Base-by-base conservation (phyloP, 2,329 filamentous ascomycete species). In the Thelonectria discophora region DNA sequence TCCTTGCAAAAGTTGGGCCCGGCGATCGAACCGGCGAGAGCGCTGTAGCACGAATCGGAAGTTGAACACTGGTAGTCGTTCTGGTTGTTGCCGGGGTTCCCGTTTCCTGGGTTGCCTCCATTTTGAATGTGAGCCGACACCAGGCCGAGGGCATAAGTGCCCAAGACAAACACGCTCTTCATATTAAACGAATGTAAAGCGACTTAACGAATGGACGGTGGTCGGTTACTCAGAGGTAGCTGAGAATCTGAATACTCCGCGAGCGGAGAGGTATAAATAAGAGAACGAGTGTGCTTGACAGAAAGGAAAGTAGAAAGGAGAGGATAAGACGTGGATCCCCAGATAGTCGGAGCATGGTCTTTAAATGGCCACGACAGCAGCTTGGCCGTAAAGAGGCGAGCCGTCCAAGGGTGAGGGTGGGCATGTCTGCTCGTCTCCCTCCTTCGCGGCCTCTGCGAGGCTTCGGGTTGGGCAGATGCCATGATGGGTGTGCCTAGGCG, bases 21-120 rank as follows among this genome's bases (percentile, higher is more conserved):
- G 30, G 21, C 32, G 7, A 13, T 3, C 13, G 47, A 52, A 48
- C 30, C 32, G 47, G 47, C 30, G 39, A 17, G n/a, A 30, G 42
- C 40, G 18, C 20, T 40, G 13, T 42, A 55, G 15, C 42, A 45
- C 9, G 42, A 20, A 21, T 45, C 42, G 10, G 9, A 3, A 3
- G 18, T 20, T 12, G 15, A 18, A 18, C 42, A 45, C 32, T 34
- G n/a, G 42, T 45, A 12, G 5, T 30, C 11, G 43, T 64, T 11
- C 62, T 78, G 73, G 57, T 73, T 67, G 53, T 78, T 54, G 64
- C 78, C 75, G 63, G 72, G 69, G 66, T 76, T 78, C 72, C 76
- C 78, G 71, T 75, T 74, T 58, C 75, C 70, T 34, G 32, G 9
- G 32, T 5, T 5, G 17, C 55, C 37, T 48, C 76, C 73, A 61